Evolutionary conservation across 2,329 filamentous ascomycete species (phyloP).

Genomic region (Aspergillus eucalypticola): DNA sequence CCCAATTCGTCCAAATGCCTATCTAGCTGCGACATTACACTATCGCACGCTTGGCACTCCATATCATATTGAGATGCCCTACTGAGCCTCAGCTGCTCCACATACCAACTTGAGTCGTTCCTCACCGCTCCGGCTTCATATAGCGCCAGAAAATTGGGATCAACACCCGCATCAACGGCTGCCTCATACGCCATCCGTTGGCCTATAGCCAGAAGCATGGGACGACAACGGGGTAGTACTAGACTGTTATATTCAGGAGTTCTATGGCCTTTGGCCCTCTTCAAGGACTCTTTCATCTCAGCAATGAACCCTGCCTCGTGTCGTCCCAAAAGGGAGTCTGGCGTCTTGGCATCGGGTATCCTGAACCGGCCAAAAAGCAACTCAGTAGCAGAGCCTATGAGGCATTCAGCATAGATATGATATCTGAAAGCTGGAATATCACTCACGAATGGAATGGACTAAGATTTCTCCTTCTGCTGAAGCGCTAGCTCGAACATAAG

Average conservation of each 20-base stretch:
- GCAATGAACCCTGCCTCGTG: slow-evolving; percentile 20
- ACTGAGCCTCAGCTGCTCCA: slow-evolving; percentile 9
- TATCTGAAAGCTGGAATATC: neutral
- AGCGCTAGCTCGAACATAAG: slow-evolving; percentile 1
- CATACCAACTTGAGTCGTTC: slow-evolving; percentile 19
- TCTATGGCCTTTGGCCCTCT: slow-evolving; percentile 8
- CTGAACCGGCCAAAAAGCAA: slow-evolving; percentile 24
- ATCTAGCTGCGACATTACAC: slow-evolving; percentile 2
- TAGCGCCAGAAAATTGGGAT: slow-evolving; percentile 11
- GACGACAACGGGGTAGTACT: slow-evolving; percentile 20
- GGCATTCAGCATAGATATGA: neutral
- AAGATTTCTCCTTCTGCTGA: slow-evolving; percentile 24
- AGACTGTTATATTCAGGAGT: slow-evolving; percentile 19
- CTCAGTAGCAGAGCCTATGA: slow-evolving; percentile 25
- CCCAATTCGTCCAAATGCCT: neutral
- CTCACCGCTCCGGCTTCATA: slow-evolving; percentile 18
- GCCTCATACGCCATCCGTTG: slow-evolving; percentile 25
- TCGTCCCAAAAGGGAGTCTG: slow-evolving; percentile 16
- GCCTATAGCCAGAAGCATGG: slow-evolving; percentile 23
- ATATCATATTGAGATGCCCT: slow-evolving; percentile 3
- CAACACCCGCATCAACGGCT: slow-evolving; percentile 19
- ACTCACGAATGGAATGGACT: slow-evolving; percentile 24
- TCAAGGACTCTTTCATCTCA: slow-evolving; percentile 6
- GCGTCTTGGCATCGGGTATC: slow-evolving; percentile 17
- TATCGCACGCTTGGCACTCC: slow-evolving; percentile 3